A percentile compares a stretch with the other conserved stretches of the same genome.
phyloP scores from a whole-genome alignment of 1,284 basidiomycete genomes.

The Jaminaea rosea region DNA sequence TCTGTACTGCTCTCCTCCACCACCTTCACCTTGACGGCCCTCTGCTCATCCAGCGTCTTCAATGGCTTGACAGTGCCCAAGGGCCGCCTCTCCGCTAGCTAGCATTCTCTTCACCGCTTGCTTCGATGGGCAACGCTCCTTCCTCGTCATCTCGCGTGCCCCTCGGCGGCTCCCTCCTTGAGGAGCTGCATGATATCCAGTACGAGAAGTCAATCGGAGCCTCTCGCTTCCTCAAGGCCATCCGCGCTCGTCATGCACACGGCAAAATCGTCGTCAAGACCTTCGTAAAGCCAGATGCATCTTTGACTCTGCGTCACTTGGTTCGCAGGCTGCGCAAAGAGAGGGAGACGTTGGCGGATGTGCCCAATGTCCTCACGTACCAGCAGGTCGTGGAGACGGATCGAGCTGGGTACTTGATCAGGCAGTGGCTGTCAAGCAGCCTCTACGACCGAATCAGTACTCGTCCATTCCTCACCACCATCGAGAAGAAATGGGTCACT shows the following conservation, averaged over 20 bases:
- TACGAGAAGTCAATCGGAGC: too few relatives aligned
- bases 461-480: constrained; percentile 76
- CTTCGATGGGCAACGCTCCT: constrained; percentile 51
- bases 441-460: constrained; percentile 97
- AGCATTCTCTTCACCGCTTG: neutral
- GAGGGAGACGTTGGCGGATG: constrained; percentile 70
- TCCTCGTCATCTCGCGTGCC: too few relatives aligned
- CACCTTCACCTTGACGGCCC: too few relatives aligned
- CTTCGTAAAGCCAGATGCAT: constrained; percentile 70
- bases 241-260: constrained; percentile 63
- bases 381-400: constrained; percentile 89
- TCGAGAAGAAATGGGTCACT: constrained; percentile 98
- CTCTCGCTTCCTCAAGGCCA: constrained; percentile 91
- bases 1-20: too few relatives aligned
- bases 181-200: too few relatives aligned
- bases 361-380: constrained; percentile 81
- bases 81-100: neutral
- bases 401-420: constrained; percentile 84
- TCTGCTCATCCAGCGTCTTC: neutral
- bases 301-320: constrained; percentile 60
- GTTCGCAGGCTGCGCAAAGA: constrained; percentile 65
- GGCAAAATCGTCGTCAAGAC: constrained; percentile 69
- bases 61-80: neutral
- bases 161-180: too few relatives aligned
- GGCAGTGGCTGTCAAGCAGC: constrained; percentile 90